Evolutionary conservation across 2,329 filamentous ascomycete species (phyloP).

Genomic region (Phoma sp.): DNA sequence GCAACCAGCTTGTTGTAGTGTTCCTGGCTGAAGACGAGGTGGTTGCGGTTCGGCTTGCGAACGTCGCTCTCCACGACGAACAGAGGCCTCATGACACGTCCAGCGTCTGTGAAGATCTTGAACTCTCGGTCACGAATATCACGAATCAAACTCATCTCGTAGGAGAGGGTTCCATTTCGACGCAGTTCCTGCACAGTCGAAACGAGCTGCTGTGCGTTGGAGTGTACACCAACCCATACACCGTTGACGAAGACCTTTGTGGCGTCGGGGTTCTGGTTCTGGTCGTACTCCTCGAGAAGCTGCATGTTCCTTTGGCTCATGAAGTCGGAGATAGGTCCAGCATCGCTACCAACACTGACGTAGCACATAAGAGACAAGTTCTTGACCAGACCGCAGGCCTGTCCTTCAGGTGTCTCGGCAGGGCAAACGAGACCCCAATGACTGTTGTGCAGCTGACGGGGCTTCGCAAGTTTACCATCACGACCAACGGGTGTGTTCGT

Average conservation of each 20-base stretch:
- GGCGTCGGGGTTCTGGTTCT: conserved; percentile 76
- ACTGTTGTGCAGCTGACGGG: conserved; percentile 96
- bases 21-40: conserved; percentile 81
- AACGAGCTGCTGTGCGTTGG: conserved; percentile 86
- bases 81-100: conserved; percentile 89
- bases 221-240: conserved; percentile 95
- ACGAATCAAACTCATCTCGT: conserved; percentile 92
- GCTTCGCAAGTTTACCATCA: conserved; percentile 98
- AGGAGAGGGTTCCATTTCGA: conserved; percentile 81
- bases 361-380: conserved; percentile 98
- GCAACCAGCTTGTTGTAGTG: conserved; percentile 77
- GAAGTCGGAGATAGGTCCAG: conserved; percentile 89
- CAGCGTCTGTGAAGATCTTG: conserved; percentile 97
- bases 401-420: conserved; percentile 96
- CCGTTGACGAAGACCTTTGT: conserved; percentile 99
- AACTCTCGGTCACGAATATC: conserved; percentile 98
- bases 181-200: conserved; percentile 78
- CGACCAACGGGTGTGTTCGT: conserved; percentile 98
- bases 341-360: conserved; percentile 92
- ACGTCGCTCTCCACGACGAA: conserved; percentile 91
- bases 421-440: conserved; percentile 98
- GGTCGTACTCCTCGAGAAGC: conserved; percentile 86
- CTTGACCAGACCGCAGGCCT: conserved; percentile 98
- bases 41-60: conserved; percentile 76
- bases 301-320: conserved; percentile 98